Evolutionary conservation across 1,139 yeast species (phyloP), one percentile per base, ranked within the genome.

Genomic region (Petasospora fabianii): DNA sequence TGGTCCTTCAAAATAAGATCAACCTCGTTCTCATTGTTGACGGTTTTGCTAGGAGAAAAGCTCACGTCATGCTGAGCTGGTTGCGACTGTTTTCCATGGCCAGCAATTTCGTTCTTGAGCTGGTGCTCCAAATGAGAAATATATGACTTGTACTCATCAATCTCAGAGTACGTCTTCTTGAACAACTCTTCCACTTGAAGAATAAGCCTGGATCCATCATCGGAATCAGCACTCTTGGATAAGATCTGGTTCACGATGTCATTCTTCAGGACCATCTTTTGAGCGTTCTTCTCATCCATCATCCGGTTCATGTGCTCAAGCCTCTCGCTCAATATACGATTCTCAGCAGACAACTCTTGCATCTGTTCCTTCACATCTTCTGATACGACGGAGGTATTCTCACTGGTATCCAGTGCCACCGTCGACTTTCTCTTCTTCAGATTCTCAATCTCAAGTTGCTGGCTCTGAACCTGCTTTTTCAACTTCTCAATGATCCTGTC

Each of bases 281-380:
- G 83, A 1, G 82, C 73, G 43, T 69, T 68, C 39, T 71, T 75
- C 35, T 77, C 68, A 51, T 80, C 85, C 28, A 77, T 73, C 27
- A 83, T 60, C 42, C 92, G 65, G 10, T 75, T 73, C 33, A 78
- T 62, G 56, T 84, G 92, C 47, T 82, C 88, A n/a, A 82, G 65
- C 48, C 77, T 74, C 51, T 84, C 92, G 41, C 72, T 69, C 27
- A 83, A 59, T 2, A 83, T 69, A 42, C 66, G 66, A 49, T 79
- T 80, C 48, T 83, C 90, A 0, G 84, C 75, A 39, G 71, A 71
- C 8, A 83, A 60, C 46, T 75, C 77, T 0, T 72, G 62, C 13
- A 70, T 47, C 46, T 70, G 62, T 33, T 54, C 44, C 43, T 47
- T 42, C 32, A 54, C 43, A 17, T 47, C 49, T 12, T 46, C 47